Conservation (phyloP, 495 filamentous ascomycete genomes). For the Podospora didyma region DNA sequence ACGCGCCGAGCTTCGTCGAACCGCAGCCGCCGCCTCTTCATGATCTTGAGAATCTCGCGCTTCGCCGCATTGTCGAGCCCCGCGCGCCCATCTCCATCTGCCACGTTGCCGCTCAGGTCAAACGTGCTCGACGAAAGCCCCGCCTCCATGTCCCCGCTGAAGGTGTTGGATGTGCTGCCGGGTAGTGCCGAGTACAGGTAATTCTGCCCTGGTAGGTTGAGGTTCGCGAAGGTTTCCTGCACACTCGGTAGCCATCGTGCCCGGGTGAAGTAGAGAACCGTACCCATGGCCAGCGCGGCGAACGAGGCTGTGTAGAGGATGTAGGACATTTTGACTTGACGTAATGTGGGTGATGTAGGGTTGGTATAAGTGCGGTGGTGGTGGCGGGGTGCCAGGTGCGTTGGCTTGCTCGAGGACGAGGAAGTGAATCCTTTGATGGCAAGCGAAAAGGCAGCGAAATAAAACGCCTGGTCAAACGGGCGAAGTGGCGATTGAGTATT, state of each 20-base stretch:
- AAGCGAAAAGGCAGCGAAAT: neutral
- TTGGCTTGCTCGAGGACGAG: neutral
- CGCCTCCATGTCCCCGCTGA: slow-evolving; percentile 76
- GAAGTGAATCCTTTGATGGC: too few species aligned
- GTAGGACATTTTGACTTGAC: slow-evolving; percentile 52
- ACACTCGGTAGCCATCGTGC: slow-evolving; percentile 65
- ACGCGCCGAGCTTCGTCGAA: slow-evolving; percentile 91
- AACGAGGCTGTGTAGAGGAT: slow-evolving; percentile 73
- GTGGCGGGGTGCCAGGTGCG: neutral
- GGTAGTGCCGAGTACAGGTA: slow-evolving; percentile 71
- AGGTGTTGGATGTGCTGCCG: slow-evolving; percentile 45
- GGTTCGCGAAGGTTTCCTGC: slow-evolving; percentile 42
- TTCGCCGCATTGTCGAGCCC: slow-evolving; percentile 80
- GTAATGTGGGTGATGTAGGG: too few species aligned
- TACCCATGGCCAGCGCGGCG: slow-evolving; percentile 52
- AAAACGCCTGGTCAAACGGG: neutral
- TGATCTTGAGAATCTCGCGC: slow-evolving; percentile 76
- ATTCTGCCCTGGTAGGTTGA: slow-evolving; percentile 47
- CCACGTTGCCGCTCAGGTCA: slow-evolving; percentile 74
- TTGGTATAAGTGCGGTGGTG: too few species aligned
- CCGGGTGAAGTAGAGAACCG: slow-evolving; percentile 76
- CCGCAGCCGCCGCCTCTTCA: slow-evolving; percentile 68
- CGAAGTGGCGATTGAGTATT: neutral
- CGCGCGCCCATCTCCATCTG: slow-evolving; percentile 65
- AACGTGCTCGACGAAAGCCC: slow-evolving; percentile 80